Conservation (phyloP, 129 eudicot species). For the Oenanthe sinensis region DNA sequence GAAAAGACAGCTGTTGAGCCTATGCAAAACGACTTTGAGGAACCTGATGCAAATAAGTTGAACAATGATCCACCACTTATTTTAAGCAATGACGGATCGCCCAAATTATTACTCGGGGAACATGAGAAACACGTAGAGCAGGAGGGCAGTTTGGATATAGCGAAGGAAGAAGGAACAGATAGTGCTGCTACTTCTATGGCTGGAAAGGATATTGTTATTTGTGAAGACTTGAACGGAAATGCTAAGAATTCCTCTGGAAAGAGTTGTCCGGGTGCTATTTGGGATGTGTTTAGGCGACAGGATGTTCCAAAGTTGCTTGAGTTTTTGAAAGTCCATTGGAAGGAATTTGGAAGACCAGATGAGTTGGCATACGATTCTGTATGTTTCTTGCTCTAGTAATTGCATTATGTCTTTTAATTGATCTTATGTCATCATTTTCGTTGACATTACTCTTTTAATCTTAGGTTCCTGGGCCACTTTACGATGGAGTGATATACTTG, state of each 20-base stretch:
- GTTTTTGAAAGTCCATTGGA: slow-evolving; percentile 45
- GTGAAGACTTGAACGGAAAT: slow-evolving; percentile 33
- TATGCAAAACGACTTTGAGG: slow-evolving; percentile 19
- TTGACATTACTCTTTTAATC: slow-evolving; percentile 10
- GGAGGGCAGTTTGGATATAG: slow-evolving; percentile 25
- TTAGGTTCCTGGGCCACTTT: slow-evolving; percentile 55
- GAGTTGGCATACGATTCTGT: slow-evolving; percentile 33
- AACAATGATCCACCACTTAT: slow-evolving; percentile 19
- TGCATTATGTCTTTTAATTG: neutral
- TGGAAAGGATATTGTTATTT: slow-evolving; percentile 27
- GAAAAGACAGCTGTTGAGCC: slow-evolving; percentile 20
- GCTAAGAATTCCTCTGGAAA: slow-evolving; percentile 24
- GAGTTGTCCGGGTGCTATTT: slow-evolving; percentile 56
- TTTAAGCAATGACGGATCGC: slow-evolving; percentile 17
- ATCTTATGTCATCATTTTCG: neutral
- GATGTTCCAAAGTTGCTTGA: slow-evolving; percentile 74
- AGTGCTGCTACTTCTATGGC: slow-evolving; percentile 16
- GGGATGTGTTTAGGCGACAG: slow-evolving; percentile 83
- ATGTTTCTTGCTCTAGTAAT: slow-evolving; percentile 13
- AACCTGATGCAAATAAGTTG: slow-evolving; percentile 25
- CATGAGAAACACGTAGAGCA: slow-evolving; percentile 18
- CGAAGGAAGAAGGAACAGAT: slow-evolving; percentile 25
- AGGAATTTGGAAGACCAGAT: slow-evolving; percentile 48
- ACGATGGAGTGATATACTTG: slow-evolving; percentile 52
- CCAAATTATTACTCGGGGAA: slow-evolving; percentile 24